A percentile compares a stretch with the other conserved stretches of the same genome.
These are phyloP conservation scores for Stemphylium lycopersici DNA, from an alignment of 2,329 filamentous ascomycete species.

Conservation along the genomic window DNA sequence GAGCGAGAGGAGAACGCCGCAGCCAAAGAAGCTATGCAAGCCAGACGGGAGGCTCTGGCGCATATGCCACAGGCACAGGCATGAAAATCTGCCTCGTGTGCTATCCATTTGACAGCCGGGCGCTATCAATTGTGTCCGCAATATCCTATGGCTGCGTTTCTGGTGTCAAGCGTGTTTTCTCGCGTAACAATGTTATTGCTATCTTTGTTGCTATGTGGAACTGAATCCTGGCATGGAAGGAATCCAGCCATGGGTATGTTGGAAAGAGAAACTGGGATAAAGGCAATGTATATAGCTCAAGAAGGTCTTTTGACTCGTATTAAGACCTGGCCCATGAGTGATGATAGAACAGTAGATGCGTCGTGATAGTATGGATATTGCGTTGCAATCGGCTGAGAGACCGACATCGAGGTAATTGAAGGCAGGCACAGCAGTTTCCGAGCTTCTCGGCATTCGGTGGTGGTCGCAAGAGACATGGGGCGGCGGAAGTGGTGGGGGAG, in stretches of 20 bases:
- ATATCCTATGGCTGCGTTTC: neutral
- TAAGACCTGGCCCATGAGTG: neutral
- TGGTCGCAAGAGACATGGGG: neutral
- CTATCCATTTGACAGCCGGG: neutral
- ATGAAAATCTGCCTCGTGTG: neutral
- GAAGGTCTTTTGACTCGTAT: neutral
- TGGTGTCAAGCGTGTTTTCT: neutral
- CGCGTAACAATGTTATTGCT: neutral
- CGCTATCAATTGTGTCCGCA: neutral
- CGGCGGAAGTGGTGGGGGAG: neutral
- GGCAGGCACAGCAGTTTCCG: neutral
- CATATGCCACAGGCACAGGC: neutral
- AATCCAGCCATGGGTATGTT: neutral
- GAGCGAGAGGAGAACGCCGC: slow-evolving; percentile 27
- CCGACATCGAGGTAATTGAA: neutral
- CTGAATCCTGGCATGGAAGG: neutral
- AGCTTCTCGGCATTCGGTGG: neutral
- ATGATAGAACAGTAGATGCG: no score
- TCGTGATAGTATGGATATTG: no score
- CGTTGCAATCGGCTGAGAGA: no score
- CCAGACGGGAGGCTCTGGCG: neutral
- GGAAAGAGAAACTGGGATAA: neutral
- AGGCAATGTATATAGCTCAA: neutral
- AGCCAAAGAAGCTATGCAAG: slow-evolving; percentile 6
- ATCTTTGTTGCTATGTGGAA: neutral